Evolutionary conservation across 2,329 filamentous ascomycete genomes (phyloP), one percentile per base, ranked within the genome.

Genomic region (Colletotrichum gloeosporioides): DNA sequence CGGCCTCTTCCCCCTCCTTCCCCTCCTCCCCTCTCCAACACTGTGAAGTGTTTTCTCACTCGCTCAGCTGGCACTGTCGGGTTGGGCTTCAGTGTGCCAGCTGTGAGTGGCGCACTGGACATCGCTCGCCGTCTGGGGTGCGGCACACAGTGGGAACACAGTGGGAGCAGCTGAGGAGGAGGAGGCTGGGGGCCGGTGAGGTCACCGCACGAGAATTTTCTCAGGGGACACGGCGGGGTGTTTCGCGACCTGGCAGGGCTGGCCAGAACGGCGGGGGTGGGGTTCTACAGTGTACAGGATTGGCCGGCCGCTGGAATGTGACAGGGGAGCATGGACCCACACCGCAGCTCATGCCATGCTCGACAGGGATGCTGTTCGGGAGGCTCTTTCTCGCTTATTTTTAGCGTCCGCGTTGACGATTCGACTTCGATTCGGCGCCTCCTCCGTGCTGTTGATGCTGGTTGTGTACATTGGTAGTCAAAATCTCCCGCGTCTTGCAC

Each of bases 371-470:
- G 13, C 59, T 64, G 53, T 63, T 70, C 75, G 69, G 76, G 78
- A 77, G 78, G 70, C 78, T 79, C 78, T 79, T 77, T 74, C 73
- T 79, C 78, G 78, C 78, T 78, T 79, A 73, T 70, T 74, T 77
- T 75, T 78, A 78, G 77, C 73, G 77, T 78, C 75, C 76, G 72
- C 65, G 53, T 69, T 69, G 70, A 68, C 65, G 73, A 77, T 72
- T 70, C 69, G 31, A 67, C 62, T 55, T 77, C 63, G 55, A 69
- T 74, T 32, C 66, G 44, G 71, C 70, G 74, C 65, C 65, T 69
- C 36, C 44, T 67, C 55, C 69, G 73, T 86, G 83, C 64, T 84
- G 84, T 76, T 61, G 55, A 12, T 53, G n/a, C 44, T 53, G 44
- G 44, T 8, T 53, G n/a, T 8, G n/a, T 22, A 12, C 18, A 49